These are phyloP conservation scores for Aspergillus sp. DNA, from an alignment of 2,329 filamentous ascomycete species.

Conservation along the genomic window DNA sequence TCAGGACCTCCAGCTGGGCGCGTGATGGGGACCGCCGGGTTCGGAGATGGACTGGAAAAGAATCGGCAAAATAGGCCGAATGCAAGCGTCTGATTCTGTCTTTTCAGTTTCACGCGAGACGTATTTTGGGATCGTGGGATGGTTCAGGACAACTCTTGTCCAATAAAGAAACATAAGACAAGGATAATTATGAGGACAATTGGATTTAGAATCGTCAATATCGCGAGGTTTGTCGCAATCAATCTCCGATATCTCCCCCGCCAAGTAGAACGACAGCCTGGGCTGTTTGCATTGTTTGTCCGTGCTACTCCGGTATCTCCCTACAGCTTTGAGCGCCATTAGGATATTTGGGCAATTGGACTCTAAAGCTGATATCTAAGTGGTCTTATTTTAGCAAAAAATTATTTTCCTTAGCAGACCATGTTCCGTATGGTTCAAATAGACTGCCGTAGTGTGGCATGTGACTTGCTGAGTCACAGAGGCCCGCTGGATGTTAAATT, in stretches of 20 bases:
- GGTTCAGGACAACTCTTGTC: too few species aligned
- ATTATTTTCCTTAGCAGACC: too few species aligned
- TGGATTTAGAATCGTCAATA: not conserved
- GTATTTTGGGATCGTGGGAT: too few species aligned
- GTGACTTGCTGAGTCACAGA: too few species aligned
- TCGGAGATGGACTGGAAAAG: slow-evolving; percentile 18
- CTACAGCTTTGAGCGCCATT: not conserved
- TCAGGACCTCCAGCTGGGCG: slow-evolving; percentile 7
- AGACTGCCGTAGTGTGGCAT: too few species aligned
- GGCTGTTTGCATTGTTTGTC: slow-evolving; percentile 7
- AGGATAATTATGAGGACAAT: too few species aligned
- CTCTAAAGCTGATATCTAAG: too few species aligned
- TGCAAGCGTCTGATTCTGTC: not conserved
- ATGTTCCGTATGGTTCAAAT: too few species aligned
- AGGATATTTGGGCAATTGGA: not conserved
- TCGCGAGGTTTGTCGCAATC: not conserved
- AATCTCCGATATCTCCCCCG: not conserved
- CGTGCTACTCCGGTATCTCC: not conserved
- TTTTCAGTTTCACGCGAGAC: too few species aligned
- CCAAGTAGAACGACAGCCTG: not conserved
- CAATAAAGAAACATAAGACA: too few species aligned
- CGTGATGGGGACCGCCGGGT: slow-evolving; percentile 24
- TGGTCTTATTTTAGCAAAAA: too few species aligned
- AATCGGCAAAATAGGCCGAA: not conserved
- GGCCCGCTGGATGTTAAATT: too few species aligned